Conservation (phyloP, 2,329 filamentous ascomycete genomes). For the Aspergillus intermedius region DNA sequence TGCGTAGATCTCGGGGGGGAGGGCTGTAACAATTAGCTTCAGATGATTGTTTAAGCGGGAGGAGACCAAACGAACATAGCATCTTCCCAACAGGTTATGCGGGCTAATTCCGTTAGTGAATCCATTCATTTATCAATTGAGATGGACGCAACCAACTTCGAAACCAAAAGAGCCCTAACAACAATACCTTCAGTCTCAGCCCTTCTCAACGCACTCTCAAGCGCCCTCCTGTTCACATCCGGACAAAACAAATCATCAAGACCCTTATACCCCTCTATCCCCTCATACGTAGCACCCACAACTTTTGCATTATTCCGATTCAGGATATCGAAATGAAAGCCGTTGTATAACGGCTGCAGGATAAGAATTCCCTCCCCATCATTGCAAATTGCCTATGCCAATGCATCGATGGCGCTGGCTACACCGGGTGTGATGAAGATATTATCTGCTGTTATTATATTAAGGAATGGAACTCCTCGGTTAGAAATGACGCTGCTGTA, state of each 20-base stretch:
- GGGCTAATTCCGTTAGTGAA: slow-evolving; percentile 14
- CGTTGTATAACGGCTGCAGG: slow-evolving; percentile 23
- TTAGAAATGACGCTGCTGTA: slow-evolving; percentile 18
- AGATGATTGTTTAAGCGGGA: too few species aligned
- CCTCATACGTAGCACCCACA: slow-evolving; percentile 6
- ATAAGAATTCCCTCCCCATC: slow-evolving; percentile 23
- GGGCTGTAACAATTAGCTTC: slow-evolving; percentile 4
- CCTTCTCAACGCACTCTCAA: background rate
- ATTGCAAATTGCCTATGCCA: slow-evolving; percentile 22
- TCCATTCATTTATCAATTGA: too few species aligned
- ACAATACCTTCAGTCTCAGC: background rate
- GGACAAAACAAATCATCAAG: slow-evolving; percentile 1
- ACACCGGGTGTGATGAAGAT: slow-evolving; percentile 21
- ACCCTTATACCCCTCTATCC: slow-evolving; percentile 1
- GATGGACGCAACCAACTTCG: background rate
- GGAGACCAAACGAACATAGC: slow-evolving; percentile 15
- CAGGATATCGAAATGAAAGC: slow-evolving; percentile 15
- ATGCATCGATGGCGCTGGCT: slow-evolving; percentile 18
- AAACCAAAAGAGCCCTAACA: background rate
- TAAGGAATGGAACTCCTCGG: slow-evolving; percentile 10
- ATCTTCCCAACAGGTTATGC: slow-evolving; percentile 28
- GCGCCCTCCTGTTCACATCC: slow-evolving; percentile 1
- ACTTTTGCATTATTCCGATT: slow-evolving; percentile 8
- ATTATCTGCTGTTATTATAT: slow-evolving; percentile 12
- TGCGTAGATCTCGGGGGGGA: slow-evolving; percentile 1